Percentiles rank a stretch among this genome's conserved stretches.
Evolutionary conservation across 306 rosid species (phyloP).

Genomic region (Nissolia schottii): DNA sequence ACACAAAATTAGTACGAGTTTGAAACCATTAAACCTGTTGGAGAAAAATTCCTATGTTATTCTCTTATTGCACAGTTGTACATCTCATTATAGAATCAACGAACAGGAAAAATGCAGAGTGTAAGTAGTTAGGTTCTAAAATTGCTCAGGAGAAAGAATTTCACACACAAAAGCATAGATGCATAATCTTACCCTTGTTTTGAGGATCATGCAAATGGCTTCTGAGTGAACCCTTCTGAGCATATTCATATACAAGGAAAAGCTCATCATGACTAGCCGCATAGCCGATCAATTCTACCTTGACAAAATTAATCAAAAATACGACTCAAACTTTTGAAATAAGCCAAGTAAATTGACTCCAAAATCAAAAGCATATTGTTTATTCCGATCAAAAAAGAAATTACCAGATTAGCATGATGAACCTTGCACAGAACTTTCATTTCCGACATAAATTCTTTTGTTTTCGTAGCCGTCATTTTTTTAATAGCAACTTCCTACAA

Average conservation of each 20-base stretch:
- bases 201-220: slow-evolving; percentile 91
- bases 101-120: neutral
- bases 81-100: slow-evolving; percentile 8
- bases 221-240: slow-evolving; percentile 94
- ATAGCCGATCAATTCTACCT: slow-evolving; percentile 99
- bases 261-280: slow-evolving; percentile 86
- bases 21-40: neutral
- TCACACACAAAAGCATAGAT: neutral
- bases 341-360: slow-evolving; percentile 23
- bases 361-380: slow-evolving; percentile 13
- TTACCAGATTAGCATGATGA: slow-evolving; percentile 97
- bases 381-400: slow-evolving; percentile 11
- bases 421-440: slow-evolving; percentile 94
- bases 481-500: slow-evolving; percentile 94
- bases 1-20: neutral
- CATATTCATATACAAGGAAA: slow-evolving; percentile 79
- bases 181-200: slow-evolving; percentile 69
- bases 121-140: neutral
- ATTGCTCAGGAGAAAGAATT: neutral
- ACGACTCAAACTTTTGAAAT: slow-evolving; percentile 39
- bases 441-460: slow-evolving; percentile 85
- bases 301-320: slow-evolving; percentile 47
- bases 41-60: neutral
- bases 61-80: neutral
- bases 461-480: slow-evolving; percentile 92